Base-by-base conservation (phyloP, 768 basidiomycete genomes). In the Agrocybe chaxingu region DNA sequence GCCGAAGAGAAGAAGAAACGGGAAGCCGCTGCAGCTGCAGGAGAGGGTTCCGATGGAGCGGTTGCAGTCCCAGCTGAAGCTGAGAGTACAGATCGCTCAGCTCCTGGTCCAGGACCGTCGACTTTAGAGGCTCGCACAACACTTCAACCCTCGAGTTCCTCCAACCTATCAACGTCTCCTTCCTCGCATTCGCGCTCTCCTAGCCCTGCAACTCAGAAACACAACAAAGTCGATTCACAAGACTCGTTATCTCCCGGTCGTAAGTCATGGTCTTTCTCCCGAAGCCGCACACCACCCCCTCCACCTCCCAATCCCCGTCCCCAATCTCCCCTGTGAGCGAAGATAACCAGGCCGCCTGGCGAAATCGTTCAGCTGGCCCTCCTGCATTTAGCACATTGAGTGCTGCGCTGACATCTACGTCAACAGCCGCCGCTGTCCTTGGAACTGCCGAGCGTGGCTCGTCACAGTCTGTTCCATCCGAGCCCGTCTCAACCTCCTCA, bases 1-100 rank as follows among this genome's bases (percentile, higher is more conserved):
- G 79, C 77, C 50, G 86, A 83, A 60, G 82, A 87, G 66, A 84
- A 80, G 67, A 78, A 70, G 61, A 82, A 81, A 68, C 73, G 72
- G 44, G 74, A 74, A 39, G 71, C 66, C 30, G 67, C 65, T 38
- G 73, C 66, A 48, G 65, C 67, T 31, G 61, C 61, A n/a, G 53
- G 44, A 13, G 39, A 10, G 12, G 32, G 30, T 9, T 30, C 37
- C 32, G 49, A 32, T 7, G 16, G 35, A 49, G 12, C 29, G 39
- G 60, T 51, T 31, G 49, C 43, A 24, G 16, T 35, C 7, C 48
- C 52, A 30, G 60, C 59, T 34, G 64, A 58, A 45, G 51, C 60
- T 24, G 65, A 51, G 37, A 24, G 57, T 36, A 61, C 61, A 32
- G 48, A 57, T 30, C 61, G 63, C 39, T 51, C 57, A 8, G 50